Percentiles rank a stretch among this genome's conserved stretches.
phyloP scores from a whole-genome alignment of 805 yeast genomes.

The Hanseniaspora valbyensis region DNA sequence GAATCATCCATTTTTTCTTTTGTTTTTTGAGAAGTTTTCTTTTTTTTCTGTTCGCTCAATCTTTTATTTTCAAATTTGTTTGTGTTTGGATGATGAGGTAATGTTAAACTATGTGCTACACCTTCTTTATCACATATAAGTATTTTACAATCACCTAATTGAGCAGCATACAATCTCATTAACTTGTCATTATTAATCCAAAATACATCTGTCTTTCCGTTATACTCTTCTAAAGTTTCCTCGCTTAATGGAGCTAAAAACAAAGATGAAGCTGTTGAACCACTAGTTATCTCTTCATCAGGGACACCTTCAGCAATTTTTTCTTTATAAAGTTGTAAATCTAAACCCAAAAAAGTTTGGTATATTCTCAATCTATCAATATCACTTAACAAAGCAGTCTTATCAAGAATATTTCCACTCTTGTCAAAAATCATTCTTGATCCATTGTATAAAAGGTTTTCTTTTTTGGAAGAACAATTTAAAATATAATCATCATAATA shows the following conservation, averaged over 20 bases:
- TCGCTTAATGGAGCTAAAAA: conserved; percentile 32
- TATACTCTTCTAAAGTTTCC: conserved; percentile 9
- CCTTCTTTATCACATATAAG: conserved; percentile 76
- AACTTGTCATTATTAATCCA: conserved; percentile 51
- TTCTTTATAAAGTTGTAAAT: conserved; percentile 23
- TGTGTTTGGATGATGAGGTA: conserved; percentile 78
- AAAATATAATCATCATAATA: conserved; percentile 29
- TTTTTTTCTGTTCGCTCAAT: conserved; percentile 44
- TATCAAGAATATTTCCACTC: conserved; percentile 30
- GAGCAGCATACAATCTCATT: conserved; percentile 65
- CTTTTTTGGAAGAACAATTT: conserved; percentile 29
- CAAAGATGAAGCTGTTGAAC: conserved; percentile 66
- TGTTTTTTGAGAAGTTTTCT: background rate
- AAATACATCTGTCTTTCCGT: conserved; percentile 31
- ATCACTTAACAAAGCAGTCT: conserved; percentile 27
- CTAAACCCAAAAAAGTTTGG: conserved; percentile 26
- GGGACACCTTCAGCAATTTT: conserved; percentile 37
- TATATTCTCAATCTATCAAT: conserved; percentile 26
- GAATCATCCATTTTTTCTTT: conserved; percentile 11
- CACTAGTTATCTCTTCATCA: conserved; percentile 33
- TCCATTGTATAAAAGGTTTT: conserved; percentile 27
- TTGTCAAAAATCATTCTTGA: conserved; percentile 30
- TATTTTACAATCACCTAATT: conserved; percentile 86
- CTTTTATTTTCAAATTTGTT: conserved; percentile 60
- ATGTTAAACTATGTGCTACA: conserved; percentile 63